Base-by-base conservation (phyloP, 139 green algal genomes). In the Volvox reticuliferus region DNA sequence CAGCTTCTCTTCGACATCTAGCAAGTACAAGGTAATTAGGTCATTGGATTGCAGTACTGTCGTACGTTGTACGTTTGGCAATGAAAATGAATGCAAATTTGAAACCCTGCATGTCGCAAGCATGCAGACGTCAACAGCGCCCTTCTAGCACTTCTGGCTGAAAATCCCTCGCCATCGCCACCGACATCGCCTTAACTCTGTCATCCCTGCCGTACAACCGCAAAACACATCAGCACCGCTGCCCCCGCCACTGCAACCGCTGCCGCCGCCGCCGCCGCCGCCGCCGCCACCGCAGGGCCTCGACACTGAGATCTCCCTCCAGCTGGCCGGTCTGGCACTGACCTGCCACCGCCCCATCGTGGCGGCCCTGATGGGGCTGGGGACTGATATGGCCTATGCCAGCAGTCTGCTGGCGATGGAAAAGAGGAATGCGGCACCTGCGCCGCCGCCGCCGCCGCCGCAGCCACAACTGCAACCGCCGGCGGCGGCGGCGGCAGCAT, bases 321-420 rank as follows among this genome's bases (percentile, higher is more conserved):
- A 50, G 33, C 37, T 91, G 76, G 87, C 76, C 12, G 61, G 21
- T 12, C 87, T 91, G 22, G 18, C 61, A 21, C 87, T 91, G 22
- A 32, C 77, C 55, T 97, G 94, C 93, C 98, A 99, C 87, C 96
- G 98, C 1, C 98, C 97, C 78, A 99, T 97, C 0, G 90, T 99
- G 17, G 97, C 95, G 0, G 97, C 98, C 0, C 89, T 99, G 50
- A 99, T 99, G 91, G 94, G 92, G 13, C 90, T 99, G 30, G 97
- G 96, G 0, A 32, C 81, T 5, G 97, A 99, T 92, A 79, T 99
- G 55, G 93, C 86, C 0, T 90, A 88, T n/a, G 86, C 91, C 73
- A 84, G 26, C 50, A 18, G 28, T 75, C 86, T 87, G 82, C 89
- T 86, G 50, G 73, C 69, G 30, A 44, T 69, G n/a, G 86, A 90